Percentiles rank a stretch among this genome's conserved stretches.
phyloP scores from a whole-genome alignment of 2,329 filamentous ascomycete genomes.

The Geoglossum cookeanum region DNA sequence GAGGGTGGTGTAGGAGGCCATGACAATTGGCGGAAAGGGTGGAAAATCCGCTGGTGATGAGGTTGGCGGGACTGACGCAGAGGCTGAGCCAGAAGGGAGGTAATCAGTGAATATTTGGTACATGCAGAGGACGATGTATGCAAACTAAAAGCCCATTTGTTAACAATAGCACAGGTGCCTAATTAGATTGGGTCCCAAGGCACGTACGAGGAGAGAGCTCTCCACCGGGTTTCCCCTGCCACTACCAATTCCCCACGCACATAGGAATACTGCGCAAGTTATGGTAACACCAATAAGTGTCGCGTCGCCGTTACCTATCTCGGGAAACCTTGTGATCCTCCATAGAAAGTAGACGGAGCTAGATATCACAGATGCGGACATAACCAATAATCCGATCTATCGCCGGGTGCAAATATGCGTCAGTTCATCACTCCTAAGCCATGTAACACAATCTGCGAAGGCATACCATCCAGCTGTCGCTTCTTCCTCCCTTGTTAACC shows the following conservation, averaged over 20 bases:
- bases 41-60: conserved; percentile 50
- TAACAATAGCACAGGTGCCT: background rate
- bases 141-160: conserved; percentile 34
- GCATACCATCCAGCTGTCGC: conserved; percentile 88
- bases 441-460: background rate
- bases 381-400: conserved; percentile 69
- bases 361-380: conserved; percentile 80
- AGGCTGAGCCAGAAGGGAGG: conserved; percentile 48
- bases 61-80: conserved; percentile 31
- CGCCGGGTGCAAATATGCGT: conserved; percentile 5
- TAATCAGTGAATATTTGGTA: conserved; percentile 99
- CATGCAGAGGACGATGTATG: conserved; percentile 94
- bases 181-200: background rate
- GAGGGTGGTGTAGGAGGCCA: conserved; percentile 91
- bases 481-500: conserved; percentile 76
- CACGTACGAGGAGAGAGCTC: conserved; percentile 54
- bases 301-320: conserved; percentile 81
- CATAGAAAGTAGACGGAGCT: conserved; percentile 92
- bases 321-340: conserved; percentile 83
- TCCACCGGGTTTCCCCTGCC: conserved; percentile 90
- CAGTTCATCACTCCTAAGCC: conserved; percentile 7
- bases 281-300: conserved; percentile 83
- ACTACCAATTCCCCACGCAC: conserved; percentile 83
- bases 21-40: conserved; percentile 90
- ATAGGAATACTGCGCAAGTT: conserved; percentile 81